Conservation (phyloP, 345 rosid genomes). For the Lumnitzera littorea region DNA sequence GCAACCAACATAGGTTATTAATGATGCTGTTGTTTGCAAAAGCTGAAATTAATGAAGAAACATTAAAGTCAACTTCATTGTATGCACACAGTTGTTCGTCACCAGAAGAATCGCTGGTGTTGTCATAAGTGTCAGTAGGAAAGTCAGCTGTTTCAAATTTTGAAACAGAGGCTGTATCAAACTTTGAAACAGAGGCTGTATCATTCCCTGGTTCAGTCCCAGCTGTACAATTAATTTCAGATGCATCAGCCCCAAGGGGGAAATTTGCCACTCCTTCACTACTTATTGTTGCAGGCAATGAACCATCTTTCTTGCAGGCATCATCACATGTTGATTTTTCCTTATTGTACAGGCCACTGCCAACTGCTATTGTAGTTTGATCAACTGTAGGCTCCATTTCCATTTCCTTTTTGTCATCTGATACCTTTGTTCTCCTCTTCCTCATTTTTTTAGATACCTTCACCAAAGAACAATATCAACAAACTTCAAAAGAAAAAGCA, state of each 20-base stretch:
- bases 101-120: constrained; percentile 57
- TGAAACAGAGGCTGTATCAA: constrained; percentile 18
- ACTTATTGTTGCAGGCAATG: constrained; percentile 16
- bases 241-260: constrained; percentile 19
- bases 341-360: constrained; percentile 20
- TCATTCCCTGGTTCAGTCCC: constrained; percentile 21
- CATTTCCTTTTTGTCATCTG: constrained; percentile 24
- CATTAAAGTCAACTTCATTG: constrained; percentile 88
- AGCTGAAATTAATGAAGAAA: constrained; percentile 65
- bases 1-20: constrained; percentile 88
- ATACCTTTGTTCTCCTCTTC: constrained; percentile 42
- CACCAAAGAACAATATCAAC: constrained; percentile 7
- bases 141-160: constrained; percentile 27
- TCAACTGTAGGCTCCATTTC: constrained; percentile 30
- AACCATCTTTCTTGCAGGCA: constrained; percentile 20
- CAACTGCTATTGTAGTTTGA: constrained; percentile 26
- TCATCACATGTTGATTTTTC: constrained; percentile 17
- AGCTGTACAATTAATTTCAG: constrained; percentile 18
- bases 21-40: constrained; percentile 73
- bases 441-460: constrained; percentile 88
- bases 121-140: constrained; percentile 32
- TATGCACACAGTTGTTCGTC: constrained; percentile 49
- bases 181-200: constrained; percentile 22
- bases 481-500: not conserved
- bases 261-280: constrained; percentile 15